A percentile compares a stretch with the other conserved stretches of the same genome.
Conservation (phyloP, 2,329 filamentous ascomycete species). For the Paraphaeosphaeria sporulosa region DNA sequence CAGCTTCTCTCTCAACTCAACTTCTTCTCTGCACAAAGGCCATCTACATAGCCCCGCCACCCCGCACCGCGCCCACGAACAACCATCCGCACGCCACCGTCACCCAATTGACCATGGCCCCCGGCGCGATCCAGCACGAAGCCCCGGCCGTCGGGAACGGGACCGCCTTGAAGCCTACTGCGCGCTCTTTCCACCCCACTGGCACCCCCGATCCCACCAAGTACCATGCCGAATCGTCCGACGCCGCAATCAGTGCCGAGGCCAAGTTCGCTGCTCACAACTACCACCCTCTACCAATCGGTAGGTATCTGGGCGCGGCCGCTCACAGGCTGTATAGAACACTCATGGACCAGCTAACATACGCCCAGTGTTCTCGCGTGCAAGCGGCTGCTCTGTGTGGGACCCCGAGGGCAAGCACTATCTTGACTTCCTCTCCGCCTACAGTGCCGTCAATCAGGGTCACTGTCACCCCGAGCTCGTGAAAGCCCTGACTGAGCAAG, state of each 20-base stretch:
- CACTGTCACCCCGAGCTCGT: constrained; percentile 97
- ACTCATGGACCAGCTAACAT: constrained; percentile 19
- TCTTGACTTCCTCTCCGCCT: constrained; percentile 96
- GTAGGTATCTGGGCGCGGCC: constrained; percentile 26
- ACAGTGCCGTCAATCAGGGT: constrained; percentile 97
- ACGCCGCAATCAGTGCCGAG: constrained; percentile 81
- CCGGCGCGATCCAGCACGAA: constrained; percentile 42
- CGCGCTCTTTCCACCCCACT: constrained; percentile 47
- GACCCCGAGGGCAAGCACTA: constrained; percentile 93
- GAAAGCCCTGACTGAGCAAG: constrained; percentile 88
- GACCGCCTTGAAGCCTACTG: constrained; percentile 45
- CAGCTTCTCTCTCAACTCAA: background rate
- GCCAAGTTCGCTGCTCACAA: constrained; percentile 92
- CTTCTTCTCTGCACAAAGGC: constrained; percentile 9
- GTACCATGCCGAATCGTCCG: constrained; percentile 80
- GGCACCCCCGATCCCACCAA: constrained; percentile 51
- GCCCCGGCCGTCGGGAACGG: constrained; percentile 31
- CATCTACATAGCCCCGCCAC: constrained; percentile 14
- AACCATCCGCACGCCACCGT: constrained; percentile 13
- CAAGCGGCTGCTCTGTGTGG: constrained; percentile 89
- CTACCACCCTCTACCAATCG: constrained; percentile 95
- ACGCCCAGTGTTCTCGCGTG: constrained; percentile 71
- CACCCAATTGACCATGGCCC: constrained; percentile 38
- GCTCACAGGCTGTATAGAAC: background rate
- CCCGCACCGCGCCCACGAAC: constrained; percentile 3